phyloP scores from a whole-genome alignment of 768 basidiomycete genomes.

The Serpula lacrymans region DNA sequence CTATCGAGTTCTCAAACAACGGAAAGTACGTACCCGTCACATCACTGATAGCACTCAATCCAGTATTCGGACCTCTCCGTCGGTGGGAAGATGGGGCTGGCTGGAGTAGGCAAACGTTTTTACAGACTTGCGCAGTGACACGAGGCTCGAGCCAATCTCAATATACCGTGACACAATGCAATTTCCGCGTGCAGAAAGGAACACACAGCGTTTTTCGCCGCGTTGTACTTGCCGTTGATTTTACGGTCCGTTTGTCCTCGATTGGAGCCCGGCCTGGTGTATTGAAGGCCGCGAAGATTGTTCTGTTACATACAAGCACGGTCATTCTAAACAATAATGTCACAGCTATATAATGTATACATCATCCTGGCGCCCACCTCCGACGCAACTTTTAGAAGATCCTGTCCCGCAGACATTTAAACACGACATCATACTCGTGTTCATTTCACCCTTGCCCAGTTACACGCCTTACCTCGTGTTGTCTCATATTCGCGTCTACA shows the following conservation, averaged over 20 bases:
- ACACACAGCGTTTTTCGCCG: conserved; percentile 18
- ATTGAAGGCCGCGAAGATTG: conserved; percentile 26
- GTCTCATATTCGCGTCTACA: conserved; percentile 38
- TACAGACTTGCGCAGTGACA: conserved; percentile 12
- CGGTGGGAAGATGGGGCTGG: conserved; percentile 16
- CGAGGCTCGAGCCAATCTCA: conserved; percentile 16
- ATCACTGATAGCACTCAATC: neutral
- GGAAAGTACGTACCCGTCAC: too few species aligned
- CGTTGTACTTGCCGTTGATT: conserved; percentile 10
- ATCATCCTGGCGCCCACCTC: conserved; percentile 24
- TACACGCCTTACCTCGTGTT: conserved; percentile 48
- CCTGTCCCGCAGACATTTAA: conserved; percentile 23
- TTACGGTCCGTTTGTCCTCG: conserved; percentile 14
- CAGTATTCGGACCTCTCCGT: conserved; percentile 9
- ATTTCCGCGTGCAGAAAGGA: conserved; percentile 27
- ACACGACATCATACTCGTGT: conserved; percentile 28
- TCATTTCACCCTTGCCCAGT: conserved; percentile 34
- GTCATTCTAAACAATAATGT: conserved; percentile 18
- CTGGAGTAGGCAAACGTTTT: conserved; percentile 11
- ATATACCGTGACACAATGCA: conserved; percentile 22
- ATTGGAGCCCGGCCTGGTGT: conserved; percentile 14
- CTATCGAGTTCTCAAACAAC: neutral
- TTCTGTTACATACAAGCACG: conserved; percentile 16
- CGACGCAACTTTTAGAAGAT: conserved; percentile 29
- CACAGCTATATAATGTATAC: conserved; percentile 17